Percentiles rank a stretch among this genome's conserved stretches.
Evolutionary conservation across 163 green algal genomes (phyloP).

Genomic region (Volvox carteri): DNA sequence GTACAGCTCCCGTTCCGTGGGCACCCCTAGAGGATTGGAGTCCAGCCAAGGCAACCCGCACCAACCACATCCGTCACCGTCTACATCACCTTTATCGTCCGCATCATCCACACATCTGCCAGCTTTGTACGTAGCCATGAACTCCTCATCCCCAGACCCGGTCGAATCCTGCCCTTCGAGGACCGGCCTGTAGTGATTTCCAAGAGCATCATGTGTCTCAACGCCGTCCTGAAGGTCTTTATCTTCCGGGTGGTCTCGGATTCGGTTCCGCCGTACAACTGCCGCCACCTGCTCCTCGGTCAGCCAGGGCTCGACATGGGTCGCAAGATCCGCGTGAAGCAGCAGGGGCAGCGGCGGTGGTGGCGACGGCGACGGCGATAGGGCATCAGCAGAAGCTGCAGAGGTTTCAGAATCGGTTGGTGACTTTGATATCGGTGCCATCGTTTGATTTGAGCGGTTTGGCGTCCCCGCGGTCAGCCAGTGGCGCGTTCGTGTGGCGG

Average conservation of each 20-base stretch:
- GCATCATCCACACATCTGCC: neutral
- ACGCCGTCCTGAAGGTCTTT: neutral
- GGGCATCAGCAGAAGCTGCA: neutral
- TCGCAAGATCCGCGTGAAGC: neutral
- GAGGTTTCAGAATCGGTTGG: no score
- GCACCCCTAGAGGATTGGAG: constrained; percentile 28
- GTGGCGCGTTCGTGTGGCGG: neutral
- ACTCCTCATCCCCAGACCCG: neutral
- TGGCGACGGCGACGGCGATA: neutral
- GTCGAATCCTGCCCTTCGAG: neutral
- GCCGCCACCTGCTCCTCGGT: neutral
- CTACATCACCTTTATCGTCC: neutral
- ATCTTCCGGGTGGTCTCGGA: neutral
- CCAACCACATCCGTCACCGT: neutral
- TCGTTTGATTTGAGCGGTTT: neutral
- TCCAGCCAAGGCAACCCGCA: constrained; percentile 19
- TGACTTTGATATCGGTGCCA: no score
- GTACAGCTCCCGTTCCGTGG: constrained; percentile 43
- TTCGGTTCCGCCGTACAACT: neutral
- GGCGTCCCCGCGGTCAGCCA: neutral
- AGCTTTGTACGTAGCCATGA: no score
- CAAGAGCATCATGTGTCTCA: no score
- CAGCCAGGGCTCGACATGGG: constrained; percentile 14
- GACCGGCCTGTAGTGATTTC: no score
- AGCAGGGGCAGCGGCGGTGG: neutral